phyloP scores from a whole-genome alignment of 2,329 filamentous ascomycete species.

The Thermothelomyces thermophilus region DNA sequence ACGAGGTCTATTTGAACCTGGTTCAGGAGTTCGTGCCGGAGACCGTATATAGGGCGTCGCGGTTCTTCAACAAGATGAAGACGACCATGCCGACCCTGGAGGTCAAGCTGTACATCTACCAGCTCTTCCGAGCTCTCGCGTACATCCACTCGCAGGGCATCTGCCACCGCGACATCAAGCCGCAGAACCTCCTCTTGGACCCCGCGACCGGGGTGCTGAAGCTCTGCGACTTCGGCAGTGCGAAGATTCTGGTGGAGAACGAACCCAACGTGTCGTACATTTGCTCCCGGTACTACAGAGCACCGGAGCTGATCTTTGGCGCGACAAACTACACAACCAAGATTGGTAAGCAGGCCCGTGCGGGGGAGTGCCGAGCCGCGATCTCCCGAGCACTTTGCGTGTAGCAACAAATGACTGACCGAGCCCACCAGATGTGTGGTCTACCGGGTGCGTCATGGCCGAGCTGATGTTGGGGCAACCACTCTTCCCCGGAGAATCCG shows the following conservation, averaged over 20 bases:
- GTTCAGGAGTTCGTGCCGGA: conserved; percentile 98
- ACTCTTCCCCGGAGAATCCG: conserved; percentile 94
- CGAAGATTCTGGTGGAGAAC: conserved; percentile 97
- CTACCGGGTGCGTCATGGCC: conserved; percentile 97
- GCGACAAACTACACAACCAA: conserved; percentile 99
- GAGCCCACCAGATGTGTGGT: conserved; percentile 78
- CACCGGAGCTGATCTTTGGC: conserved; percentile 95
- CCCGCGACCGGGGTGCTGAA: conserved; percentile 88
- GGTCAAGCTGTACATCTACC: conserved; percentile 99
- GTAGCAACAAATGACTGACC: conserved; percentile 1
- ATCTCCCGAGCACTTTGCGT: neutral
- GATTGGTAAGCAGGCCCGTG: conserved; percentile 66
- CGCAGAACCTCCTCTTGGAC: conserved; percentile 92
- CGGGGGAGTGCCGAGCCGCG: neutral
- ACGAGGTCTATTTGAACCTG: conserved; percentile 97
- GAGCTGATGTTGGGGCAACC: conserved; percentile 98
- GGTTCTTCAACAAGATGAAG: conserved; percentile 99
- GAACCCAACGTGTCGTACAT: conserved; percentile 99
- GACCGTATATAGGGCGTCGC: conserved; percentile 94
- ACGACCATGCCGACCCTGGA: conserved; percentile 98
- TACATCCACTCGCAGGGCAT: conserved; percentile 99
- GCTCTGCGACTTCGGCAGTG: conserved; percentile 97
- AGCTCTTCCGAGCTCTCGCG: conserved; percentile 94
- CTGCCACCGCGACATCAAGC: conserved; percentile 98
- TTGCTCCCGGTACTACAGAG: conserved; percentile 97